Evolutionary conservation across 202 grass and related monocot species (phyloP), one percentile per base, ranked within the genome.

Genomic region (Digitaria exilis): DNA sequence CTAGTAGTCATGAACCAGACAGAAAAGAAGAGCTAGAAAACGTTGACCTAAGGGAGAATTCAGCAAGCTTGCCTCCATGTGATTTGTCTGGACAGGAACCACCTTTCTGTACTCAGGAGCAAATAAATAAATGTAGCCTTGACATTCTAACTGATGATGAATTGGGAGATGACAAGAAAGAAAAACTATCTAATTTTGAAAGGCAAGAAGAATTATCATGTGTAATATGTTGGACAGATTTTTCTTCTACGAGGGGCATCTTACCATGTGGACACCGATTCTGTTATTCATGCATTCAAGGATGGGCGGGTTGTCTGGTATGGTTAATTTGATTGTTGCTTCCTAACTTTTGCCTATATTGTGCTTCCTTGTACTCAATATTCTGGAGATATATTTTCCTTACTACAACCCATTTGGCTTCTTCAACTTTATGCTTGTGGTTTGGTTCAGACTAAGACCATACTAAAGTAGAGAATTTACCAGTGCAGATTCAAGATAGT

Each of bases 221-320:
- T 76, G 92, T 90, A 22, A 98, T n/a, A n/a, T n/a, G n/a, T n/a
- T n/a, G n/a, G n/a, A n/a, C n/a, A n/a, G n/a, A n/a, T n/a, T n/a
- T n/a, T n/a, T n/a, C n/a, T n/a, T n/a, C n/a, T n/a, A n/a, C n/a
- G n/a, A n/a, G n/a, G n/a, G n/a, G n/a, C n/a, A n/a, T n/a, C n/a
- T n/a, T n/a, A n/a, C n/a, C n/a, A n/a, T n/a, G n/a, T n/a, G n/a
- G n/a, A n/a, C n/a, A 98, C 77, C 75, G 95, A 50, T 98, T 98
- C 73, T 98, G 95, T 86, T 98, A 90, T 76, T 88, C 87, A 69
- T 98, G 95, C 87, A 98, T 98, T 76, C 84, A 93, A 91, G 87
- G 44, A 88, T 97, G 95, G 95, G 81, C 82, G 3, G 78, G 94
- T 74, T 85, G 71, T 62, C 79, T 84, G 95, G 95, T 97, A 94